phyloP scores from a whole-genome alignment of 768 basidiomycete genomes.

The Steccherinum ochraceum region DNA sequence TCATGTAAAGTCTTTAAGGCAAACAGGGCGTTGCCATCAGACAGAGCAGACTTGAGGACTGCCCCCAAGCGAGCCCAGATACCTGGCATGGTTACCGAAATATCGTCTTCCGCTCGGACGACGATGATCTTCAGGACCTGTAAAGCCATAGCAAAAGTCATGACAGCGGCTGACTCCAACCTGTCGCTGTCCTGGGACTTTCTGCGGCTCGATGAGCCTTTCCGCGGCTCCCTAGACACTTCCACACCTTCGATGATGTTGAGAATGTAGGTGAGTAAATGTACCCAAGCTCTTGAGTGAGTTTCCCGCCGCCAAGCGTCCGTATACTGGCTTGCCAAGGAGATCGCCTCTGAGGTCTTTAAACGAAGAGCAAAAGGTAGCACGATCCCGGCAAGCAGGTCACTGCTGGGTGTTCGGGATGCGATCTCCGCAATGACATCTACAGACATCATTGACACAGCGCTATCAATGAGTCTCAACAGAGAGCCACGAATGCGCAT shows the following conservation, averaged over 20 bases:
- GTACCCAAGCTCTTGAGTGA: constrained; percentile 50
- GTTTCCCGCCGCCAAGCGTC: constrained; percentile 42
- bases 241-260: background rate
- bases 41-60: constrained; percentile 44
- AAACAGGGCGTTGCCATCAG: constrained; percentile 59
- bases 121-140: constrained; percentile 66
- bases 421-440: constrained; percentile 55
- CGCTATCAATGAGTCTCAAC: constrained; percentile 25
- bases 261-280: constrained; percentile 55
- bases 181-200: constrained; percentile 39
- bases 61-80: constrained; percentile 59
- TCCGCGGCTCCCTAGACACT: background rate
- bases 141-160: constrained; percentile 40
- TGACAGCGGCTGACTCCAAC: constrained; percentile 19
- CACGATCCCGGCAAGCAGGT: constrained; percentile 58
- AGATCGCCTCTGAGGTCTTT: constrained; percentile 41
- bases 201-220: constrained; percentile 29
- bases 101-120: constrained; percentile 54
- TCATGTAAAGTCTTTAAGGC: constrained; percentile 34
- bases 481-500: constrained; percentile 22
- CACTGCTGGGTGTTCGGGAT: constrained; percentile 45
- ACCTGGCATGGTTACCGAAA: constrained; percentile 47
- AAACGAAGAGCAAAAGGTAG: constrained; percentile 54
- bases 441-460: constrained; percentile 41
- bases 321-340: constrained; percentile 32